These are phyloP conservation scores for Diaporthe destruens DNA, from an alignment of 2,329 filamentous ascomycete genomes.

Conservation along the genomic window DNA sequence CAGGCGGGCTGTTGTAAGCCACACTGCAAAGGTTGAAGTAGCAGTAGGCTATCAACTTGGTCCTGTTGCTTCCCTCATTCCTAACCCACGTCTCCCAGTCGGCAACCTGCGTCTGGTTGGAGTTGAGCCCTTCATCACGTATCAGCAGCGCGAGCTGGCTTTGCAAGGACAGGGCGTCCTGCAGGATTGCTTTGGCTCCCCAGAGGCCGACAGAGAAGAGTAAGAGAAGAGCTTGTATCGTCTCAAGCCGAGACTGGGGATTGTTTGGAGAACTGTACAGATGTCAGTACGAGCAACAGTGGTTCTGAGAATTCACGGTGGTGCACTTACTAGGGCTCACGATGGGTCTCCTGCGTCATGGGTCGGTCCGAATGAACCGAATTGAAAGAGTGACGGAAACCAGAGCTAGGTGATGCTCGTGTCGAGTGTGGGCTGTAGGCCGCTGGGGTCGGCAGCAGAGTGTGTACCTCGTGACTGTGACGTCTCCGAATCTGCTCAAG, in stretches of 20 bases:
- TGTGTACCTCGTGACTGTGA: constrained; percentile 68
- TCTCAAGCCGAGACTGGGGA: constrained; percentile 71
- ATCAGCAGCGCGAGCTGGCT: constrained; percentile 70
- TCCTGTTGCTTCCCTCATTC: constrained; percentile 68
- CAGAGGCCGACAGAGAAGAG: constrained; percentile 72
- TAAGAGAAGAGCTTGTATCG: constrained; percentile 73
- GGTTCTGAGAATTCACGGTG: constrained; percentile 54
- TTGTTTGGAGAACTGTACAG: constrained; percentile 67
- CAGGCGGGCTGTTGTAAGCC: constrained; percentile 70
- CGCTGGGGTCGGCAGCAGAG: constrained; percentile 67
- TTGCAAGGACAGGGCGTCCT: constrained; percentile 71
- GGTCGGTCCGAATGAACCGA: constrained; percentile 69
- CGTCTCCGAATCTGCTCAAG: constrained; percentile 70
- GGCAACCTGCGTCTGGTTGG: constrained; percentile 60
- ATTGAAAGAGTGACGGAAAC: constrained; percentile 70
- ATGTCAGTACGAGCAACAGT: constrained; percentile 10
- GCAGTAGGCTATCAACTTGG: constrained; percentile 71
- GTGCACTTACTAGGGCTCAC: constrained; percentile 71
- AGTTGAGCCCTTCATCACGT: constrained; percentile 68
- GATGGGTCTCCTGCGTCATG: constrained; percentile 69
- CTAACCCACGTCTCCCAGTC: constrained; percentile 73
- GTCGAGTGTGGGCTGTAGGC: constrained; percentile 73
- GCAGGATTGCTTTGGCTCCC: constrained; percentile 71
- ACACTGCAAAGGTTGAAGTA: constrained; percentile 74
- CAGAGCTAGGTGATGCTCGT: constrained; percentile 68